Percentiles rank a stretch among this genome's conserved stretches.
These are phyloP conservation scores for Termitomyces sp. DNA, from an alignment of 768 basidiomycete genomes.

Conservation along the genomic window DNA sequence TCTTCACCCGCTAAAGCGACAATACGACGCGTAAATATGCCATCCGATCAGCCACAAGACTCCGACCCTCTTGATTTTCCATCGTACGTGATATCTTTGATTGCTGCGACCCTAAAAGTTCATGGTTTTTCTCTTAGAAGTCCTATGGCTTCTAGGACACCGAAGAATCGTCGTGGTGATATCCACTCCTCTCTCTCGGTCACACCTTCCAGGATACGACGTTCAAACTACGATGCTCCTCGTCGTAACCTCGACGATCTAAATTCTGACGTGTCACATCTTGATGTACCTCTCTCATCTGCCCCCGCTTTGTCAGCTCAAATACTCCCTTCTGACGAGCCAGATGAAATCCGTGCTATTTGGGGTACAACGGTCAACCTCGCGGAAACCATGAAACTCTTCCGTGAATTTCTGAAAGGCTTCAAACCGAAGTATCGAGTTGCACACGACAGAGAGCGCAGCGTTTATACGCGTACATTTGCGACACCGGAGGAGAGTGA, in stretches of 20 bases:
- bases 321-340: conserved; percentile 59
- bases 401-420: conserved; percentile 82
- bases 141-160: conserved; percentile 50
- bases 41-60: conserved; percentile 37
- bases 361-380: conserved; percentile 98
- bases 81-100: conserved; percentile 37
- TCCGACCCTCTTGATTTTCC: conserved; percentile 72
- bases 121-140: conserved; percentile 31
- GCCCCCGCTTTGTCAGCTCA: conserved; percentile 54
- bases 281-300: conserved; percentile 56
- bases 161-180: conserved; percentile 77
- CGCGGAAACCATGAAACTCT: conserved; percentile 85
- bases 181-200: conserved; percentile 79
- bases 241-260: conserved; percentile 36
- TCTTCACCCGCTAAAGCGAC: conserved; percentile 54
- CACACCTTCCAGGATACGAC: conserved; percentile 41
- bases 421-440: conserved; percentile 92
- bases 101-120: background rate
- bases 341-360: conserved; percentile 84
- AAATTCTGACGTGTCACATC: conserved; percentile 53
- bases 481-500: conserved; percentile 64
- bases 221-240: conserved; percentile 19
- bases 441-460: conserved; percentile 61
- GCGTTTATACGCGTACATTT: conserved; percentile 44
- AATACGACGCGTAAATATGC: conserved; percentile 27